Evolutionary conservation across 768 basidiomycete genomes (phyloP).

Genomic region (Leccinum incarnatum): DNA sequence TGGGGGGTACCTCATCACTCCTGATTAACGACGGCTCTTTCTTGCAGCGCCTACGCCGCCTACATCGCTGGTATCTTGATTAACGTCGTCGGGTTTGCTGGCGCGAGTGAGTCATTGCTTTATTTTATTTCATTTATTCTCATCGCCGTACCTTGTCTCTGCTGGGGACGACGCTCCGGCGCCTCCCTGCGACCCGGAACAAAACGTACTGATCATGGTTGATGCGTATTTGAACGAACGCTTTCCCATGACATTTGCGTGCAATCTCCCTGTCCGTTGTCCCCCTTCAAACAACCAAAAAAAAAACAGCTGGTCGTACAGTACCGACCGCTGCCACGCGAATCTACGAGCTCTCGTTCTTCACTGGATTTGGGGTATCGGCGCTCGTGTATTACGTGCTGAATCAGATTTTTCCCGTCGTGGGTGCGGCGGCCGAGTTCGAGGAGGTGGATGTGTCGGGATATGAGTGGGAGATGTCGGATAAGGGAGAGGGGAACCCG

Average conservation of each 20-base stretch:
- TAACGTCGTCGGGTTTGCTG: conserved; percentile 80
- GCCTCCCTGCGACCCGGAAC: background rate
- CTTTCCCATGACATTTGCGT: background rate
- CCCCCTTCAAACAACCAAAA: background rate
- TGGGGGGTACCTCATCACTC: background rate
- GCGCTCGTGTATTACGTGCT: conserved; percentile 58
- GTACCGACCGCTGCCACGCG: conserved; percentile 71
- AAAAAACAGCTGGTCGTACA: conserved; percentile 44
- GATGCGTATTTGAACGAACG: background rate
- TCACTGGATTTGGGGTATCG: conserved; percentile 78
- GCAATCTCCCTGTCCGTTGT: background rate
- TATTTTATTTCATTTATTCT: background rate
- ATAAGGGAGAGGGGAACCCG: background rate
- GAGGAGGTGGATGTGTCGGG: conserved; percentile 56
- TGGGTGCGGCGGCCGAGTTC: conserved; percentile 46
- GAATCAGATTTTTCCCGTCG: conserved; percentile 60
- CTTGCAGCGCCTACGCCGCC: conserved; percentile 55
- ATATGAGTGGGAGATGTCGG: conserved; percentile 6
- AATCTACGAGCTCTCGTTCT: conserved; percentile 76
- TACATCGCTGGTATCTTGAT: conserved; percentile 76
- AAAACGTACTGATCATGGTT: background rate
- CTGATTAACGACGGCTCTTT: background rate
- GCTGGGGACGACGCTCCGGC: background rate
- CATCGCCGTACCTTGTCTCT: background rate
- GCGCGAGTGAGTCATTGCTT: conserved; percentile 50